Conservation (phyloP, 2,329 filamentous ascomycete genomes). For the Paracoccidioides brasiliensis region DNA sequence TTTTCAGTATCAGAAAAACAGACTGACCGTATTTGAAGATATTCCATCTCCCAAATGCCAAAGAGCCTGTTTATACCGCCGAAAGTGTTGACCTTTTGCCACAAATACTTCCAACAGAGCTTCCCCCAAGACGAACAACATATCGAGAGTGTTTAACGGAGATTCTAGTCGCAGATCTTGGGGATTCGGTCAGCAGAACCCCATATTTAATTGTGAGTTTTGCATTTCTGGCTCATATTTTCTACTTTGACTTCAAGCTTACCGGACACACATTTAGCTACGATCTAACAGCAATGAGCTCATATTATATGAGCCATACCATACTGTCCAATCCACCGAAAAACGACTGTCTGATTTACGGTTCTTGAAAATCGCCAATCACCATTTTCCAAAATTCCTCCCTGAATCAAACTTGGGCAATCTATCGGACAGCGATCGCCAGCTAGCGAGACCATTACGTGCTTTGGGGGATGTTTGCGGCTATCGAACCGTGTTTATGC, state of each 20-base stretch:
- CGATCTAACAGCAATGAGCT: slow-evolving; percentile 72
- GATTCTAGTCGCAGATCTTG: slow-evolving; percentile 71
- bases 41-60: slow-evolving; percentile 62
- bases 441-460: slow-evolving; percentile 39
- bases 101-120: slow-evolving; percentile 59
- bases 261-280: slow-evolving; percentile 37
- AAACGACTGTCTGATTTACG: slow-evolving; percentile 36
- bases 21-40: slow-evolving; percentile 38
- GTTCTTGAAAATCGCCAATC: slow-evolving; percentile 64
- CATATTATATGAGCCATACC: slow-evolving; percentile 73
- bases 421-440: not conserved
- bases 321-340: slow-evolving; percentile 21
- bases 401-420: slow-evolving; percentile 21
- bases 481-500: slow-evolving; percentile 69
- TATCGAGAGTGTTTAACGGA: slow-evolving; percentile 64
- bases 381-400: slow-evolving; percentile 48
- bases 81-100: slow-evolving; percentile 69
- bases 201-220: slow-evolving; percentile 68
- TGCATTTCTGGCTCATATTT: not conserved
- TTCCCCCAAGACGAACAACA: slow-evolving; percentile 54
- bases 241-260: not conserved
- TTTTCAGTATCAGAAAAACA: not conserved
- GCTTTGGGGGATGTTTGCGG: slow-evolving; percentile 46
- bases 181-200: slow-evolving; percentile 54
- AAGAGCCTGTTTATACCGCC: slow-evolving; percentile 57